Evolutionary conservation across 2,329 filamentous ascomycete species (phyloP), one percentile per base, ranked within the genome.

Genomic region (Coniochaeta sp.): DNA sequence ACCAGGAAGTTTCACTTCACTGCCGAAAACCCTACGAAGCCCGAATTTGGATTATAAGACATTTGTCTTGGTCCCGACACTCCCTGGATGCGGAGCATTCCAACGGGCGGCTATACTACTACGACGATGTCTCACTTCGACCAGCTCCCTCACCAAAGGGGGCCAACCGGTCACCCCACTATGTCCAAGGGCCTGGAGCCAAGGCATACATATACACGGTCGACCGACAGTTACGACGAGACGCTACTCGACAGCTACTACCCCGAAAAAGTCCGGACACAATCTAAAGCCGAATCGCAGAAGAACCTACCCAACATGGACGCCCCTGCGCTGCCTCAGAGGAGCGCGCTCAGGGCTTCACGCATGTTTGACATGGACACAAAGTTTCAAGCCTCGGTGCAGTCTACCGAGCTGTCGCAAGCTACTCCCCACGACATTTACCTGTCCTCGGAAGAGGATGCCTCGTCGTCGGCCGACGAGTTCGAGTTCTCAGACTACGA

Each of bases 361-460:
- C 69, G 71, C 50, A 65, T 77, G 13, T 66, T 77, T 35, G 67
- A 55, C 63, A 51, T 28, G 26, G 24, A 28, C 30, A 16, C 24
- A 2, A 28, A 59, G 60, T 42, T 59, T 74, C 8, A 69, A 68
- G 58, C 58, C 27, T 50, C 53, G 12, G 51, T 56, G 27, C 54
- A 55, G 49, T 55, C 60, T 53, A 32, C 60, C 60, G 49, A 62
- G 52, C 59, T 66, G 24, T 60, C 67, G 13, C 67, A 72, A 45
- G 67, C 71, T 20, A 63, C 63, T 2, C 77, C 80, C 6, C 81
- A 83, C 62, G 77, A 82, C 52, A 61, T 80, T 52, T 86, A 86
- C 63, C 75, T 86, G 24, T 85, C 81, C 2, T 84, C 81, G 0
- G 82, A 86, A 57, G 82, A 86, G 62, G 82, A 85, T 56, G 80